Evolutionary conservation across 1,284 basidiomycete genomes (phyloP).

Genomic region (Ganoderma meredithae): DNA sequence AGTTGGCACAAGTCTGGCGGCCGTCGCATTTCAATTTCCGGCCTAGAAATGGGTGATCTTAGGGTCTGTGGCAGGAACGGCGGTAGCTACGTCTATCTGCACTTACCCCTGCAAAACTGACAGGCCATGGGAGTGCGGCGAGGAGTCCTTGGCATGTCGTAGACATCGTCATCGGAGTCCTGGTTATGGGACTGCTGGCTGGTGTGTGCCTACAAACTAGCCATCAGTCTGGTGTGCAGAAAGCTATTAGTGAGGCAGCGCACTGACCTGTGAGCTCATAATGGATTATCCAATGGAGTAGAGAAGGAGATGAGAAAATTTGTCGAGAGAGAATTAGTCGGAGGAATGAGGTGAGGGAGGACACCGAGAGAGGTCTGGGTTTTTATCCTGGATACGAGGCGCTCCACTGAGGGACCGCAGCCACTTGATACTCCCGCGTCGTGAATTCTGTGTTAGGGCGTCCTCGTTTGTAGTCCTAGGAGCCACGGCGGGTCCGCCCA

Average conservation of each 20-base stretch:
- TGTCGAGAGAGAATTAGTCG: background rate
- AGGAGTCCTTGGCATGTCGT: slow-evolving; percentile 41
- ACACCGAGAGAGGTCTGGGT: background rate
- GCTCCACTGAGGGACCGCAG: slow-evolving; percentile 3
- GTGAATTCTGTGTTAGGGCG: slow-evolving; percentile 9
- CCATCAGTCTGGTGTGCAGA: background rate
- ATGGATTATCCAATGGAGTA: background rate
- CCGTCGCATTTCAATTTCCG: slow-evolving; percentile 43
- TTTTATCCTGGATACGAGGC: slow-evolving; percentile 5
- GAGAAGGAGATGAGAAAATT: background rate
- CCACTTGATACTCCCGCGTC: slow-evolving; percentile 17
- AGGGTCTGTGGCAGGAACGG: background rate
- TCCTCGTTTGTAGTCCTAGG: slow-evolving; percentile 1
- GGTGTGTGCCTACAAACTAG: slow-evolving; percentile 10
- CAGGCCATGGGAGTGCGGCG: slow-evolving; percentile 43
- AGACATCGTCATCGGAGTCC: slow-evolving; percentile 42
- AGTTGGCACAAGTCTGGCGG: slow-evolving; percentile 39
- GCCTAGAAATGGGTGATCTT: slow-evolving; percentile 26
- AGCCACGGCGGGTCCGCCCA: slow-evolving; percentile 10
- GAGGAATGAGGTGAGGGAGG: slow-evolving; percentile 4
- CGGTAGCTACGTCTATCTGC: background rate
- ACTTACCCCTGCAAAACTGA: slow-evolving; percentile 41
- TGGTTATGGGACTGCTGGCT: slow-evolving; percentile 29
- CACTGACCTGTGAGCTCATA: slow-evolving; percentile 30
- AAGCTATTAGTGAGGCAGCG: background rate